A percentile compares a stretch with the other conserved stretches of the same genome.
phyloP scores from a whole-genome alignment of 768 basidiomycete genomes.

The Calocybe indica region DNA sequence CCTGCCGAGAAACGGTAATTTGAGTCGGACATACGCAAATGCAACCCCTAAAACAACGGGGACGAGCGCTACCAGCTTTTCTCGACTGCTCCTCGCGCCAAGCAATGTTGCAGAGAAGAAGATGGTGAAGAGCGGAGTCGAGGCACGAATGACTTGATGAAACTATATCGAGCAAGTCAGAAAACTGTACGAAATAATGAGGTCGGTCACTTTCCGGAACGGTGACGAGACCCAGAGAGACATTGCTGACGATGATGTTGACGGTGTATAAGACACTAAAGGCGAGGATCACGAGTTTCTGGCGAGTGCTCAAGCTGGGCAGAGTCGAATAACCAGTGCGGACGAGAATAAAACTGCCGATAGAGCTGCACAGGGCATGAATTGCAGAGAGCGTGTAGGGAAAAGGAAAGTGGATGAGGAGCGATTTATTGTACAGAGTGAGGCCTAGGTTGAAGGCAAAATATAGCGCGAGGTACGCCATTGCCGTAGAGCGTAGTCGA shows the following conservation, averaged over 20 bases:
- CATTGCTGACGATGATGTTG: conserved; percentile 93
- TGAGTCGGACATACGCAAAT: conserved; percentile 60
- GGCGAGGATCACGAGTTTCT: conserved; percentile 61
- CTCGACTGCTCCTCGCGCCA: conserved; percentile 47
- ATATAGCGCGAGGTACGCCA: conserved; percentile 54
- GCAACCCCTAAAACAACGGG: conserved; percentile 90
- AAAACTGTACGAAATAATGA: conserved; percentile 3
- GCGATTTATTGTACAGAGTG: conserved; percentile 92
- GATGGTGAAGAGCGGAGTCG: conserved; percentile 91
- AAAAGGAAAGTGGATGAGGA: conserved; percentile 89
- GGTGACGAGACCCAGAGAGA: conserved; percentile 83
- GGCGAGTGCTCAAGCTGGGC: conserved; percentile 34
- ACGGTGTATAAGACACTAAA: conserved; percentile 91
- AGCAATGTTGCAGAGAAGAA: conserved; percentile 68
- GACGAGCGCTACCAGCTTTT: conserved; percentile 66
- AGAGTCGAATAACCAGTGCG: conserved; percentile 19
- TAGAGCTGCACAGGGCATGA: conserved; percentile 80
- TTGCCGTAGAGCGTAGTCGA: conserved; percentile 9
- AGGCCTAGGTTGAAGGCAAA: conserved; percentile 88
- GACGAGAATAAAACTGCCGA: conserved; percentile 71
- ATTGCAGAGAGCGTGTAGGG: conserved; percentile 93
- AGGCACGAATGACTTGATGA: conserved; percentile 93
- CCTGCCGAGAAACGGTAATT: background rate
- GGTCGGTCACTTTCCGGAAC: conserved; percentile 60
- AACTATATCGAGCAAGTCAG: conserved; percentile 46